Percentiles rank a stretch among this genome's conserved stretches.
Evolutionary conservation across 176 grass and related monocot genomes (phyloP).

Genomic region (Bolboschoenus planiculmis): DNA sequence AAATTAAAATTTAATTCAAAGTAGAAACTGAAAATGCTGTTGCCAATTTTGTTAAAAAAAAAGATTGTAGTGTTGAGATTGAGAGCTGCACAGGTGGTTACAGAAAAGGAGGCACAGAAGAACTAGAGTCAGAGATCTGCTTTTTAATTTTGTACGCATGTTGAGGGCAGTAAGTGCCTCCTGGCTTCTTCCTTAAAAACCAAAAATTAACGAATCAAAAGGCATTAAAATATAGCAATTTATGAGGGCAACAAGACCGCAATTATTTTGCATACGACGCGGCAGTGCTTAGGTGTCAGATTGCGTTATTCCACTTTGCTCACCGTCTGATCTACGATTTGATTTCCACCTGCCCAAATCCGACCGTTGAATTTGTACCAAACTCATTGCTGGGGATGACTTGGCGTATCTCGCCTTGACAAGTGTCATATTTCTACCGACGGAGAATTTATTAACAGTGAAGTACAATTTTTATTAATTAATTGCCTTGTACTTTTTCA

Average conservation of each 20-base stretch:
- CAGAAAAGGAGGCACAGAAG: neutral
- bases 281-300: constrained; percentile 1
- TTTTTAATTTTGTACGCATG: constrained; percentile 24
- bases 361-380: neutral
- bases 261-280: constrained; percentile 18
- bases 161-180: constrained; percentile 17
- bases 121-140: constrained; percentile 20
- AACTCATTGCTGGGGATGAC: neutral
- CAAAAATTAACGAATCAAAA: constrained; percentile 15
- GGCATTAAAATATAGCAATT: constrained; percentile 1
- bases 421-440: neutral
- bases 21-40: neutral
- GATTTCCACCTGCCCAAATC: neutral
- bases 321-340: neutral
- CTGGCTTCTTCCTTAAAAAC: constrained; percentile 29
- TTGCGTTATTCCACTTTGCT: neutral
- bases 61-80: no score
- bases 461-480: neutral
- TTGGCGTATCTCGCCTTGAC: neutral
- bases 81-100: neutral
- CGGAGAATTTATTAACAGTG: neutral
- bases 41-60: neutral
- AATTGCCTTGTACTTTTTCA: no score
- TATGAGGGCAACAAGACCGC: neutral
- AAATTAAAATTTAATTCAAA: neutral